Evolutionary conservation across 768 basidiomycete genomes (phyloP).

Genomic region (Myochromella boudieri): DNA sequence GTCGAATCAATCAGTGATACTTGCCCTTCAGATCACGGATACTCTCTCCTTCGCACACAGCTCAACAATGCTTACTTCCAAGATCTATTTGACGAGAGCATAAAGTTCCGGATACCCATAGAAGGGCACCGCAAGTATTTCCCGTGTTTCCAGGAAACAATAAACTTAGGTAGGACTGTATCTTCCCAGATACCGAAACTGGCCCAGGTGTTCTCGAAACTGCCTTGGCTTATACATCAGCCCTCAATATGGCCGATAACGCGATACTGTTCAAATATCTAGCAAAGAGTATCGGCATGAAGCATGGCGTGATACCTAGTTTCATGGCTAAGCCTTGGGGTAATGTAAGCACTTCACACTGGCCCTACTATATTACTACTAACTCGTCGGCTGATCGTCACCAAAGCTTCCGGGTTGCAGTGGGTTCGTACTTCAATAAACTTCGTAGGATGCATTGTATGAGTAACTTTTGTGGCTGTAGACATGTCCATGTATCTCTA

Average conservation of each 20-base stretch:
- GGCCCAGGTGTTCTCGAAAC: conserved; percentile 89
- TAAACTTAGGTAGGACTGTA: no score
- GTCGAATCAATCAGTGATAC: neutral
- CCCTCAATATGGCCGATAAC: conserved; percentile 84
- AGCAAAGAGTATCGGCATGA: conserved; percentile 91
- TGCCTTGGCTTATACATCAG: conserved; percentile 81
- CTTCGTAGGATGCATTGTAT: neutral
- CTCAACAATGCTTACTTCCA: conserved; percentile 89
- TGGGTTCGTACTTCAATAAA: conserved; percentile 50
- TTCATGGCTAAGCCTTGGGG: conserved; percentile 99
- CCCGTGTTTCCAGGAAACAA: no score
- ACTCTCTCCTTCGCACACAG: conserved; percentile 89
- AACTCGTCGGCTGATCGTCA: no score
- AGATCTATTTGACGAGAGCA: conserved; percentile 77
- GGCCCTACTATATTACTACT: no score
- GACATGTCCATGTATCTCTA: conserved; percentile 92
- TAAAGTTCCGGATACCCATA: conserved; percentile 72
- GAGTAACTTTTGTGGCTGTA: conserved; percentile 29
- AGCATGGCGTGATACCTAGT: conserved; percentile 84
- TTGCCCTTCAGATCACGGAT: conserved; percentile 81
- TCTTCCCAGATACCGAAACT: conserved; percentile 78
- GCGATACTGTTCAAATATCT: conserved; percentile 91
- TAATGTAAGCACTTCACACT: conserved; percentile 53
- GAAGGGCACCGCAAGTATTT: conserved; percentile 78
- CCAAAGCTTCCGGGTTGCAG: conserved; percentile 90